These are phyloP conservation scores for Chytridium lagenaria DNA, from an alignment of 371 early-diverging fungal species.

Conservation along the genomic window DNA sequence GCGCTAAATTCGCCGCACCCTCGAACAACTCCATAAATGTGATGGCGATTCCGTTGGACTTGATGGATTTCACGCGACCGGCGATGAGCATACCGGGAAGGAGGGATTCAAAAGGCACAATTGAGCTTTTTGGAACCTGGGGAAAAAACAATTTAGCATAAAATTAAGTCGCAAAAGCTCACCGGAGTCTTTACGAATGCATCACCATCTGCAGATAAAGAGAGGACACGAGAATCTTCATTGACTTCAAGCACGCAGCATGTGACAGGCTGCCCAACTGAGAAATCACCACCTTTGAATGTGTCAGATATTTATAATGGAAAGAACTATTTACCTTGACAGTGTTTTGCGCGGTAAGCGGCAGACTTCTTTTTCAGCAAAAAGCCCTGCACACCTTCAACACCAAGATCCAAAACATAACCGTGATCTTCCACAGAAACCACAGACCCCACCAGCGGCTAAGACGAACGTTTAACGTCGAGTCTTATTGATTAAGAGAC, in stretches of 20 bases:
- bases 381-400: slow-evolving; percentile 70
- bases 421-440: slow-evolving; percentile 83
- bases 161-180: slow-evolving; percentile 17
- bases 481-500: not conserved
- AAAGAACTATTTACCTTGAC: slow-evolving; percentile 7
- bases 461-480: slow-evolving; percentile 18
- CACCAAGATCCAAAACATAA: slow-evolving; percentile 74
- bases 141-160: slow-evolving; percentile 28
- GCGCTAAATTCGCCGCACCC: slow-evolving; percentile 52
- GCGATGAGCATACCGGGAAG: slow-evolving; percentile 70
- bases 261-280: slow-evolving; percentile 70
- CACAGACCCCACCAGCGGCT: slow-evolving; percentile 70
- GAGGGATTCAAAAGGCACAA: slow-evolving; percentile 55
- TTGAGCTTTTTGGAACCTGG: slow-evolving; percentile 49
- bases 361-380: slow-evolving; percentile 55
- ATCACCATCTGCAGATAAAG: slow-evolving; percentile 64
- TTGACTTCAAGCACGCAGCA: slow-evolving; percentile 61
- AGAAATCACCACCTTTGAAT: slow-evolving; percentile 46
- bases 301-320: not conserved
- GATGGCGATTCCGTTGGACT: slow-evolving; percentile 65
- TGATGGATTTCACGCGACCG: slow-evolving; percentile 59
- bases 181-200: slow-evolving; percentile 60
- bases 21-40: slow-evolving; percentile 74
- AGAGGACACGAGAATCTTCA: slow-evolving; percentile 61
- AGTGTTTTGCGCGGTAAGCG: slow-evolving; percentile 11